Conservation (phyloP, 257 asterid genomes). For the Gardenia jasminoides region DNA sequence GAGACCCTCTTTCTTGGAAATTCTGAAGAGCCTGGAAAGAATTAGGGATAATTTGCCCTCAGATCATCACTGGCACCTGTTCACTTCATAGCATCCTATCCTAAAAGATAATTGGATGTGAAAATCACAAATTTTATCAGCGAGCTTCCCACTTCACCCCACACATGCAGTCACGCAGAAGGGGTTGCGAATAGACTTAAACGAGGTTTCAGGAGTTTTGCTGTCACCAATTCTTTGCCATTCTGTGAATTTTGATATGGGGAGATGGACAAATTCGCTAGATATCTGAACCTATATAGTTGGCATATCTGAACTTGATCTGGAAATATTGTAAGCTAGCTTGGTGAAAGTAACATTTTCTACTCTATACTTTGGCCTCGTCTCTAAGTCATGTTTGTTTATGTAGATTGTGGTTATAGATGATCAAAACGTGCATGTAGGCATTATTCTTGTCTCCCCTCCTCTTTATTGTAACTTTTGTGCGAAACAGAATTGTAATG, state of each 20-base stretch:
- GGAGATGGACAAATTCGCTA: background rate
- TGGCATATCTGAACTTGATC: background rate
- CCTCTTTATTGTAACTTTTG: background rate
- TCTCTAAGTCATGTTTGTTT: background rate
- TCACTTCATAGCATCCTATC: conserved; percentile 34
- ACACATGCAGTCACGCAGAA: conserved; percentile 1
- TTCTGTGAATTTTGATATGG: conserved; percentile 11
- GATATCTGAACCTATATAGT: background rate
- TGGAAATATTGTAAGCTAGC: background rate
- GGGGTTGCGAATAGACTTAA: conserved; percentile 28
- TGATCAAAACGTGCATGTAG: background rate
- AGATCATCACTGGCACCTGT: conserved; percentile 70
- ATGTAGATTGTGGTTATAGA: background rate
- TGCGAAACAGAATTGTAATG: background rate
- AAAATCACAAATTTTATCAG: background rate
- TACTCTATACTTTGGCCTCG: background rate
- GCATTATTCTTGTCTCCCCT: background rate
- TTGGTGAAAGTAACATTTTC: background rate
- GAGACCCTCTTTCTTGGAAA: conserved; percentile 87
- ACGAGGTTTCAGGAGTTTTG: conserved; percentile 12
- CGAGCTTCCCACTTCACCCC: background rate
- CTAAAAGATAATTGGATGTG: background rate
- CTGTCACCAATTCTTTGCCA: conserved; percentile 17
- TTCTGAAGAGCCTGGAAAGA: conserved; percentile 70
- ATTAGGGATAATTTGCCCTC: conserved; percentile 52